Evolutionary conservation across 2,329 filamentous ascomycete species (phyloP), one percentile per base, ranked within the genome.

Genomic region (Lasiodiplodia gonubiensis): DNA sequence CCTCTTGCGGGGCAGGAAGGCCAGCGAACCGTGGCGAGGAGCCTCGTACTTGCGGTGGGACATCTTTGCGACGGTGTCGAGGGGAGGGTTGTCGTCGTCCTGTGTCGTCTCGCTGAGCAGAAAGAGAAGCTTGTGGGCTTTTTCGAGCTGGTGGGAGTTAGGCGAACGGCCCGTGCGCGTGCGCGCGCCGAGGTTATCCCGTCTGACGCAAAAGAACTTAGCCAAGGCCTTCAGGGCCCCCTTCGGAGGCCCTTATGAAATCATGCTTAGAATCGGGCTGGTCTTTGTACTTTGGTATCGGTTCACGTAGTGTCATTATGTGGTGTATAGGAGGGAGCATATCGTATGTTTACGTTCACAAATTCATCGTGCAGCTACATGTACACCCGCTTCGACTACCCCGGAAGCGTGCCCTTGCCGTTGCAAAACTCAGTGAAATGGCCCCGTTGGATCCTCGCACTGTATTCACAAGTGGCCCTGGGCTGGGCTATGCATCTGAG

Each of bases 21-120:
- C 82, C 81, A 98, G 75, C 74, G 82, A 84, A 70, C 94, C 95
- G 87, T 98, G 94, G 83, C 94, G 92, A 81, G 94, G 94, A 82
- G 94, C 94, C 89, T 96, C 88, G 84, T 86, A 89, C 84, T 89
- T 89, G 78, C 86, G 83, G 85, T 89, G 88, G 81, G 82, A 84
- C 82, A 84, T 84, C 69, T 71, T 66, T 57, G 64, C 27, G 53
- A 27, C 33, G 46, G 18, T 35, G 53, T 48, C 64, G 39, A 57
- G 64, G 53, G 16, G 64, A 35, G 39, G 25, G 42, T 46, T 46
- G 52, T 66, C 57, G 64, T 66, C 64, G 64, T 66, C 53, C 52
- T 66, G 64, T 59, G 64, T 66, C 64, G 64, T 66, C 64, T 59
- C 53, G 27, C 35, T 30, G 30, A 39, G 48, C 39, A 66, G 52